Conservation (phyloP, 2,329 filamentous ascomycete genomes). For the Aspergillus novofumigatus region DNA sequence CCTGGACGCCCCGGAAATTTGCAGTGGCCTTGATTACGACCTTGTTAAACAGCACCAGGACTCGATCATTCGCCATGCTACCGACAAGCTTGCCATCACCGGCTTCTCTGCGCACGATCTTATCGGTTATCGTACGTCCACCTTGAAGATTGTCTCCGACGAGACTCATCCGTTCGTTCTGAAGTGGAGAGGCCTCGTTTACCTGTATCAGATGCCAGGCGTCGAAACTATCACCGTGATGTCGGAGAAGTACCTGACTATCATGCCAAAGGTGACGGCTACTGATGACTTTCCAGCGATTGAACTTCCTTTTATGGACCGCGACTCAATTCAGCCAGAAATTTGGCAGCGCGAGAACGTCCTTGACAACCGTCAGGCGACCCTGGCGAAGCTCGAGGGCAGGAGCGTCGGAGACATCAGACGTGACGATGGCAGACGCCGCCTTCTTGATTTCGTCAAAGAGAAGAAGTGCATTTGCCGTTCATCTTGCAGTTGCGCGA, state of each 20-base stretch:
- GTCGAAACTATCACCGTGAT: conserved; percentile 25
- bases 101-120: conserved; percentile 21
- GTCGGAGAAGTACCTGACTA: conserved; percentile 35
- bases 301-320: conserved; percentile 25
- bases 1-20: conserved; percentile 27
- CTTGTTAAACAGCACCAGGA: conserved; percentile 28
- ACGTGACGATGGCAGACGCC: conserved; percentile 19
- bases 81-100: conserved; percentile 11
- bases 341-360: conserved; percentile 25
- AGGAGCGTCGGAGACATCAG: conserved; percentile 33
- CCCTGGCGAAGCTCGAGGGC: conserved; percentile 32
- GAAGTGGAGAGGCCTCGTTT: conserved; percentile 29
- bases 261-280: conserved; percentile 15
- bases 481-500: conserved; percentile 29
- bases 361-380: conserved; percentile 28
- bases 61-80: conserved; percentile 22
- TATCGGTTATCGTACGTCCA: conserved; percentile 27
- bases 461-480: conserved; percentile 36
- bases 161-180: conserved; percentile 18
- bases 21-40: conserved; percentile 21
- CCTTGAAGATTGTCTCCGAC: conserved; percentile 20
- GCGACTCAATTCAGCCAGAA: conserved; percentile 9
- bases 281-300: conserved; percentile 11
- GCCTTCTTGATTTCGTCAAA: conserved; percentile 24
- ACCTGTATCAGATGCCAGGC: conserved; percentile 27